A percentile compares a stretch with the other conserved stretches of the same genome.
Conservation (phyloP, 2,329 filamentous ascomycete genomes). For the Diplodia sapinea region DNA sequence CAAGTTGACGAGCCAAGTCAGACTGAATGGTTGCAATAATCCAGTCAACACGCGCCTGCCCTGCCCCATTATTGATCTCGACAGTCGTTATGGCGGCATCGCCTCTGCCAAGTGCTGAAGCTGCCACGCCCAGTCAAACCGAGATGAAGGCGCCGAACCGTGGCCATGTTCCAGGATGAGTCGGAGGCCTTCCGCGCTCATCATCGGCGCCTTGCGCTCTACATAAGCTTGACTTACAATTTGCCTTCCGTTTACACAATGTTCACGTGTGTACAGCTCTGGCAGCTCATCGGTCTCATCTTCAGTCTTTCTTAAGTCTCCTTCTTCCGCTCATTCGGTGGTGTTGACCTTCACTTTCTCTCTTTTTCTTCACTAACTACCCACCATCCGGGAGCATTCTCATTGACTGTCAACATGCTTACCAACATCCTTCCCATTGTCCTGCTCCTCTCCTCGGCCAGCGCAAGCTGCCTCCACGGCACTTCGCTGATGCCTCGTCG, state of each 20-base stretch:
- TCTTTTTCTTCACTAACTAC: slow-evolving; percentile 8
- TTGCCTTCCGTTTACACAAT: slow-evolving; percentile 1
- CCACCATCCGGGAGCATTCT: background rate
- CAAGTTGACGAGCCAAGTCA: slow-evolving; percentile 21
- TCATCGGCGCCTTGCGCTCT: slow-evolving; percentile 15
- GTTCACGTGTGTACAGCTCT: slow-evolving; percentile 14
- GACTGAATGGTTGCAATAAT: background rate
- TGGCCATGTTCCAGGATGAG: background rate
- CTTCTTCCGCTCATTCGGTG: slow-evolving; percentile 10
- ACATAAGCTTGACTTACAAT: slow-evolving; percentile 17
- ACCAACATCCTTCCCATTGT: slow-evolving; percentile 6
- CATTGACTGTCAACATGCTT: slow-evolving; percentile 3
- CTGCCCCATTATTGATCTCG: background rate
- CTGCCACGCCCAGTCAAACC: slow-evolving; percentile 28
- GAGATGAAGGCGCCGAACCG: slow-evolving; percentile 7
- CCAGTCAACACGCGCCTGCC: slow-evolving; percentile 12
- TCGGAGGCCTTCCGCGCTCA: slow-evolving; percentile 14
- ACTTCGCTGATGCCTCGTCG: slow-evolving; percentile 45
- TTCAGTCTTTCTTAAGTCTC: slow-evolving; percentile 9
- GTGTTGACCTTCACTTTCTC: slow-evolving; percentile 16
- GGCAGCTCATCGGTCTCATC: background rate
- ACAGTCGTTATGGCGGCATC: slow-evolving; percentile 6
- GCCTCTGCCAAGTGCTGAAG: slow-evolving; percentile 10
- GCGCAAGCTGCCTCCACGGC: slow-evolving; percentile 51
- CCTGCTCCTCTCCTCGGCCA: slow-evolving; percentile 31